phyloP scores from a whole-genome alignment of 2,329 filamentous ascomycete species.

The Lanzia echinophila region DNA sequence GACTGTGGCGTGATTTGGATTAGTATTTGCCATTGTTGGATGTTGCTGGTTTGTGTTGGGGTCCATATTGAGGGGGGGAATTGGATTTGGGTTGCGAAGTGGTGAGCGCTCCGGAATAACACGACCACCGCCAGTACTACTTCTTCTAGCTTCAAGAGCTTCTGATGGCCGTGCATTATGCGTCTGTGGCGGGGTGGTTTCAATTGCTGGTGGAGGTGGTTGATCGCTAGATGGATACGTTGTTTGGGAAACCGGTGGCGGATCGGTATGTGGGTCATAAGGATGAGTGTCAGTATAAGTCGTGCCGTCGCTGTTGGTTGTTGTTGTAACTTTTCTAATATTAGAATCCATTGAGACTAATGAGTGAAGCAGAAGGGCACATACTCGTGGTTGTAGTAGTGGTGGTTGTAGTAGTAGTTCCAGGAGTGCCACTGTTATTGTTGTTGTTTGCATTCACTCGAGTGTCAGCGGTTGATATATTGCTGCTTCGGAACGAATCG shows the following conservation, averaged over 20 bases:
- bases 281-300: slow-evolving; percentile 4
- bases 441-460: slow-evolving; percentile 4
- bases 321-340: slow-evolving; percentile 5
- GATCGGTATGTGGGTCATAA: slow-evolving; percentile 7
- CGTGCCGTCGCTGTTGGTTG: slow-evolving; percentile 5
- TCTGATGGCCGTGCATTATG: background rate
- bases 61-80: background rate
- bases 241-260: slow-evolving; percentile 1
- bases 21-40: no score
- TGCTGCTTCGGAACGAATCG: slow-evolving; percentile 9
- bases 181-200: background rate
- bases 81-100: slow-evolving; percentile 5
- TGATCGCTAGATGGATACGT: slow-evolving; percentile 4
- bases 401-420: background rate
- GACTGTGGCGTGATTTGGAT: no score
- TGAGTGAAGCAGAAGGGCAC: background rate
- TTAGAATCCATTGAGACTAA: background rate
- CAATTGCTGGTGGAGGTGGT: background rate
- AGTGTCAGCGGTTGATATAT: slow-evolving; percentile 10
- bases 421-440: background rate
- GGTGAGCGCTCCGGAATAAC: slow-evolving; percentile 8
- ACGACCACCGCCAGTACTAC: slow-evolving; percentile 5
- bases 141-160: background rate
- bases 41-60: background rate
- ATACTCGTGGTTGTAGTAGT: slow-evolving; percentile 6